Evolutionary conservation across 2,329 filamentous ascomycete species (phyloP), one percentile per base, ranked within the genome.

Genomic region (Arthrobotrys musiformis): DNA sequence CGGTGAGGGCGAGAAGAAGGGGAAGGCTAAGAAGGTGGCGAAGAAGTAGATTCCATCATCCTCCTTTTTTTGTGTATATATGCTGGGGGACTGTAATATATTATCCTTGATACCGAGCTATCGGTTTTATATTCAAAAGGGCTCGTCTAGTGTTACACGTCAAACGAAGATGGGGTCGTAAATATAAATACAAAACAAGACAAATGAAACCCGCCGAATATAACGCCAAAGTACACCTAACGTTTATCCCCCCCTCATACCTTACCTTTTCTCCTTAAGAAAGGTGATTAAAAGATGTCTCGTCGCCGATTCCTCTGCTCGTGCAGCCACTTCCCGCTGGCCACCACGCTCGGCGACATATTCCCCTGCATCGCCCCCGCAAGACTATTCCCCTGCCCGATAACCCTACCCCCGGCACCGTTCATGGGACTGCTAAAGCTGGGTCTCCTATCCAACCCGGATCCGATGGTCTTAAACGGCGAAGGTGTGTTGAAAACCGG

Each of bases 1-100:
- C 33, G 30, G 15, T 8, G 84, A 56, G 7, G 22, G 22, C 9
- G 22, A 89, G 50, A 56, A 35, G 50, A 30, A 56, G 42, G n/a
- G 6, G 50, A 30, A 30, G 26, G 50, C 17, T 81, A 56, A 67
- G 50, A 60, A 67, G 52, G 30, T 24, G 30, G 30, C 24, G 33
- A 50, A 62, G 67, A 62, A 70, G 44, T 37, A 62, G 9, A 13
- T 9, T 42, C n/a, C n/a, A n/a, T n/a, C n/a, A 42, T 42, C 17
- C 3, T 19, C 6, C 19, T 42, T 42, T 33, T 33, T 42, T n/a
- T 17, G 37, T 37, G 24, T 73, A 48, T 58, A 66, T 73, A 73
- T 58, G 54, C n/a, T 26, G 28, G 11, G 37, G 22, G 4, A 58
- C 58, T 72, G 58, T 72, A 64, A 72, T 64, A 72, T 42, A 42